Evolutionary conservation across 2,329 filamentous ascomycete genomes (phyloP).

Genomic region (Chaetomiaceae sp.): DNA sequence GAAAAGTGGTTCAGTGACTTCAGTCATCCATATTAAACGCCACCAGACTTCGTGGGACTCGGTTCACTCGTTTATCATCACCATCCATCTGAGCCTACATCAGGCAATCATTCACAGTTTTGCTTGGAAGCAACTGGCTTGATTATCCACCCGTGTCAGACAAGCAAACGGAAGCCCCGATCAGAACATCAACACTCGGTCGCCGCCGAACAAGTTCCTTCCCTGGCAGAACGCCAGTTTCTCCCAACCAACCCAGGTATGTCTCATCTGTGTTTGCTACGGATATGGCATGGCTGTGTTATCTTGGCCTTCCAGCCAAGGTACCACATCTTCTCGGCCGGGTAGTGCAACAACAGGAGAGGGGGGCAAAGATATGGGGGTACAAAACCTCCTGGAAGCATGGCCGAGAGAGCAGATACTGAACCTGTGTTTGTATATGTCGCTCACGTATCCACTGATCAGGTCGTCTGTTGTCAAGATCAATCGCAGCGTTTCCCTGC

Average conservation of each 20-base stretch:
- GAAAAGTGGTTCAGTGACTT: no score
- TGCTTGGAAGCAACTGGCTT: background rate
- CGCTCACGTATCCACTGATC: constrained; percentile 19
- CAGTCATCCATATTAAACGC: no score
- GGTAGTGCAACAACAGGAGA: constrained; percentile 8
- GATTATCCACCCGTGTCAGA: background rate
- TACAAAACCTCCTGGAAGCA: background rate
- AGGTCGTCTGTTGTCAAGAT: constrained; percentile 8
- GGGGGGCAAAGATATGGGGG: constrained; percentile 1
- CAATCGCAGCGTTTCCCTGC: background rate
- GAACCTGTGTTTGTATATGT: constrained; percentile 18
- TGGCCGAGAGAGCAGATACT: background rate
- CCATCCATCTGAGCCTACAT: no score
- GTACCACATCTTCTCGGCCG: constrained; percentile 8
- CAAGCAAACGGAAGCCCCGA: background rate
- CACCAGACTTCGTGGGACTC: no score
- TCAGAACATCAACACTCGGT: background rate
- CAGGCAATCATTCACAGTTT: no score
- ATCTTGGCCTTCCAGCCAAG: constrained; percentile 4
- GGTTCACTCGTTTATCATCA: no score
- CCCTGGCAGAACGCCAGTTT: background rate
- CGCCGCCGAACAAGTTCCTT: background rate
- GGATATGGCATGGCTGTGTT: background rate
- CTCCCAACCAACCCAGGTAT: constrained; percentile 15
- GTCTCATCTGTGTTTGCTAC: constrained; percentile 14